Conservation (phyloP, 306 rosid genomes). For the Vigna radiata region DNA sequence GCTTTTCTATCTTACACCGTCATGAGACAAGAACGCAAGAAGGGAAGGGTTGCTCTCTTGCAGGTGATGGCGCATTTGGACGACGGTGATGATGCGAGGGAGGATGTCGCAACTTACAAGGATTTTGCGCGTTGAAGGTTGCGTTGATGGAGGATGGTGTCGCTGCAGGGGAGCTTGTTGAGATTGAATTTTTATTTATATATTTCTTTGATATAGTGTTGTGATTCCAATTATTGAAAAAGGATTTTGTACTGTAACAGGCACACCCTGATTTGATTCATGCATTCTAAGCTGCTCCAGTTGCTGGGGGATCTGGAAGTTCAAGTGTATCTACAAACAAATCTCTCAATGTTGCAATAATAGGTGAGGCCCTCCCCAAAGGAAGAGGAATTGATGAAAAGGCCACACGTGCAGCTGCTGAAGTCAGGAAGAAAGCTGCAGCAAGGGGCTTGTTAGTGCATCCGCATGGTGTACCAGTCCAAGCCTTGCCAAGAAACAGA, state of each 20-base stretch:
- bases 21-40: too few relatives aligned
- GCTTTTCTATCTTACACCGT: too few relatives aligned
- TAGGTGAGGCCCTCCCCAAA: conserved; percentile 75
- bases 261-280: conserved; percentile 90
- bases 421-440: conserved; percentile 90
- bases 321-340: conserved; percentile 68
- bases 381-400: conserved; percentile 97
- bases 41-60: too few relatives aligned
- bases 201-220: too few relatives aligned
- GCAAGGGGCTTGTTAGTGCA: conserved; percentile 86
- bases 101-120: too few relatives aligned
- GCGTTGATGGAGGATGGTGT: too few relatives aligned
- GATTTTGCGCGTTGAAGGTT: too few relatives aligned
- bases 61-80: too few relatives aligned
- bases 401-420: conserved; percentile 96
- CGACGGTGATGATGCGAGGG: too few relatives aligned
- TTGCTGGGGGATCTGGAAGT: conserved; percentile 86
- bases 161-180: too few relatives aligned
- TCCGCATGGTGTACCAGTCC: conserved; percentile 86
- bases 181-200: too few relatives aligned
- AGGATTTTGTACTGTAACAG: conserved; percentile 48
- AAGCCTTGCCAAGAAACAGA: conserved; percentile 93
- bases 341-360: conserved; percentile 80
- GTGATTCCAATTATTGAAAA: too few relatives aligned
- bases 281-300: conserved; percentile 92